Evolutionary conservation across 495 filamentous ascomycete species (phyloP), one percentile per base, ranked within the genome.

Genomic region (Polyplosphaeria fusca): DNA sequence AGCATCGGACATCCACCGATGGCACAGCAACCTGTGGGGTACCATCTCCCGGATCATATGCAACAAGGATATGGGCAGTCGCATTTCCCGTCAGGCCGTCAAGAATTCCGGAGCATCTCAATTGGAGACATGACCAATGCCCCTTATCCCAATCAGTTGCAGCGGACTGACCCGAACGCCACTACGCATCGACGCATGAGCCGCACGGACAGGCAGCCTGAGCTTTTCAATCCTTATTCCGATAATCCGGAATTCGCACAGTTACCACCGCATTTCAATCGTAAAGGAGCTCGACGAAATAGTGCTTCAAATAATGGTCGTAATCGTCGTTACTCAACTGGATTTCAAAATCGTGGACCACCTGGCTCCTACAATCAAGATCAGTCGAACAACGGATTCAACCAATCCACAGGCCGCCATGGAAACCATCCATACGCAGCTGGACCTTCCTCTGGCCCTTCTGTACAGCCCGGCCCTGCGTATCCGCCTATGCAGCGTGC

Each of bases 101-200:
- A 35, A 35, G 30, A 35, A 35, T 14, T 35, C 30, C 7, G 7
- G 30, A 7, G 14, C 9, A 41, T 43, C n/a, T 27, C 40, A 3
- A 52, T 60, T 18, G 50, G 49, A 4, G 49, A 60, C 16, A 47
- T 60, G 41, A 54, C 57, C 1, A 60, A 54, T 42, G 54, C 47
- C 23, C 3, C 20, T 4, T 47, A 42, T 35, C 7, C 14, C 30
- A 7, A 35, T 7, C 30, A 14, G 7, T 7, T 12, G 5, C 38
- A 5, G n/a, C 41, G 45, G 5, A 32, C 39, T 13, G 58, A 55
- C 9, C 43, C 25, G 25, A 47, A 28, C 11, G 32, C 14, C 13
- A 13, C 14, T 23, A 48, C 24, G 28, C 14, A 7, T 27, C 58
- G 58, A 22, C 51, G 51, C 13, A n/a, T 41, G 0, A 51, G 51